Conservation (phyloP, 1,139 yeast genomes). For the Ashbya aceris region DNA sequence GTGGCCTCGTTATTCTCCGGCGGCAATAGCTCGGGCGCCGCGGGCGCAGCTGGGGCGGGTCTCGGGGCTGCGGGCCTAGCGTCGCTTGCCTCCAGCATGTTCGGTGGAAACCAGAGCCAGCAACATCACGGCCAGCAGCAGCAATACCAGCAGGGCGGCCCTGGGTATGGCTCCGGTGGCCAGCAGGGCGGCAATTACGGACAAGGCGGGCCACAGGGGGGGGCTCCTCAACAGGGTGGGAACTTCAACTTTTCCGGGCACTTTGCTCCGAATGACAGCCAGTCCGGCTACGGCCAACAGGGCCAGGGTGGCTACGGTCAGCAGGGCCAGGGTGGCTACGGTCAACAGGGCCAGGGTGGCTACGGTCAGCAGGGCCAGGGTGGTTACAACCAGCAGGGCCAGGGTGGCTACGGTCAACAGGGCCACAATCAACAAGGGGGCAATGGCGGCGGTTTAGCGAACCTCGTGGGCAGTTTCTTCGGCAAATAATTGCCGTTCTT, state of each 20-base stretch:
- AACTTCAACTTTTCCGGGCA: background rate
- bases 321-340: background rate
- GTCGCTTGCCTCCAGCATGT: slow-evolving; percentile 20
- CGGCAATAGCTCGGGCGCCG: slow-evolving; percentile 4
- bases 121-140: background rate
- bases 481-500: no score
- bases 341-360: background rate
- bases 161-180: background rate
- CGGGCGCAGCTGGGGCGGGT: slow-evolving; percentile 1
- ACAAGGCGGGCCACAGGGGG: background rate
- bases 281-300: background rate
- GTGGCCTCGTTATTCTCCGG: slow-evolving; percentile 21
- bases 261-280: background rate
- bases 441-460: background rate
- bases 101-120: slow-evolving; percentile 7
- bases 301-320: background rate
- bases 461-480: background rate
- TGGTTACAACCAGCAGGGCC: background rate
- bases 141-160: background rate
- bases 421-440: background rate
- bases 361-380: background rate
- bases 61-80: slow-evolving; percentile 18
- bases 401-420: background rate
- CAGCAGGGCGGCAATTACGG: background rate
- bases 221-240: background rate